phyloP scores from a whole-genome alignment of 1,284 basidiomycete genomes.

The Heliocybe sulcata region DNA sequence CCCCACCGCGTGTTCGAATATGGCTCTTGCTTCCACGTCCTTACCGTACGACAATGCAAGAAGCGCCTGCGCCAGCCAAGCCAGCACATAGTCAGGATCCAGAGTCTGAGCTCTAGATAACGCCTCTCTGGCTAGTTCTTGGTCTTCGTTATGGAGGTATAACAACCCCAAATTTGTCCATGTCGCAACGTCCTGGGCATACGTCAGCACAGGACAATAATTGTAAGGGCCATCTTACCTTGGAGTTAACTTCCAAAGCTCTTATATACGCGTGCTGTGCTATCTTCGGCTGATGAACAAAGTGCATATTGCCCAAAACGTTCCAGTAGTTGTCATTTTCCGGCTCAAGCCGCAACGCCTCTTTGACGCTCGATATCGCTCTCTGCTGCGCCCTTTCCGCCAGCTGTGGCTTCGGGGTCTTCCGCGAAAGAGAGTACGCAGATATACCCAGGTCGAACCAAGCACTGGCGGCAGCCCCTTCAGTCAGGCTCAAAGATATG shows the following conservation, averaged over 20 bases:
- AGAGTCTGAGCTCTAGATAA: slow-evolving; percentile 86
- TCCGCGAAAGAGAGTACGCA: slow-evolving; percentile 46
- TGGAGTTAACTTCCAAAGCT: slow-evolving; percentile 79
- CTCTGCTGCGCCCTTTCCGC: slow-evolving; percentile 35
- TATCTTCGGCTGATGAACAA: slow-evolving; percentile 57
- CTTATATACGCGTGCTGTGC: slow-evolving; percentile 93
- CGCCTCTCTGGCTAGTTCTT: slow-evolving; percentile 81
- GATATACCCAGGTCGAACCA: slow-evolving; percentile 76
- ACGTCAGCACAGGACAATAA: slow-evolving; percentile 6
- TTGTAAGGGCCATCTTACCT: slow-evolving; percentile 33
- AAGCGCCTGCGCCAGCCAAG: slow-evolving; percentile 94
- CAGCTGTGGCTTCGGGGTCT: slow-evolving; percentile 22
- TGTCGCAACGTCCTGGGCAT: slow-evolving; percentile 56
- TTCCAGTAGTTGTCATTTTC: slow-evolving; percentile 79
- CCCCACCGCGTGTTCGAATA: slow-evolving; percentile 82
- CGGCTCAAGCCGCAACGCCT: slow-evolving; percentile 74
- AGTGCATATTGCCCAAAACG: slow-evolving; percentile 70
- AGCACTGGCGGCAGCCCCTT: slow-evolving; percentile 53
- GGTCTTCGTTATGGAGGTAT: slow-evolving; percentile 80
- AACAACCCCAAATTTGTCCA: slow-evolving; percentile 93
- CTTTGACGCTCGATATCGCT: slow-evolving; percentile 59
- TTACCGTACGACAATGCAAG: slow-evolving; percentile 69
- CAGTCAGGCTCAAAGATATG: slow-evolving; percentile 58
- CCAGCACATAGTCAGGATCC: slow-evolving; percentile 83
- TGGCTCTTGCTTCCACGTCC: slow-evolving; percentile 51